A percentile compares a stretch with the other conserved stretches of the same genome.
phyloP scores from a whole-genome alignment of 1,139 yeast species.

The Geotrichum restrictum region DNA sequence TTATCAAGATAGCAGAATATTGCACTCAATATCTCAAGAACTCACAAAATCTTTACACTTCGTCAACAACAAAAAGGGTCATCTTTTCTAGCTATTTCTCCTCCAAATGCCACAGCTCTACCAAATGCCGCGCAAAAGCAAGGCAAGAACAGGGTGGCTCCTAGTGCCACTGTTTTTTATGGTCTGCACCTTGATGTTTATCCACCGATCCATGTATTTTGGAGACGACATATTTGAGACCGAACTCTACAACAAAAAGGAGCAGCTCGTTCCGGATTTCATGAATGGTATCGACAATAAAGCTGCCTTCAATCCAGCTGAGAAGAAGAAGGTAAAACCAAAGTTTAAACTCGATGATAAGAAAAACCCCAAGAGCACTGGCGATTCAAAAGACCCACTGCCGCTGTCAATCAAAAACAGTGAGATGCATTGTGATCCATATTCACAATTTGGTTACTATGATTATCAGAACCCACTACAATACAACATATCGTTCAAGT shows the following conservation, averaged over 20 bases:
- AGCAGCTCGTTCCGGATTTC: background rate
- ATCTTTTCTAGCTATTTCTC: no score
- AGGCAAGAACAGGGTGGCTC: constrained; percentile 4
- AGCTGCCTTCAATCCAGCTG: background rate
- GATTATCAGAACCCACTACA: constrained; percentile 9
- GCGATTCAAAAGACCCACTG: no score
- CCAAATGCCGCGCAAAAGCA: constrained; percentile 4
- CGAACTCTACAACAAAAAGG: background rate
- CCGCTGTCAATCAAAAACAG: background rate
- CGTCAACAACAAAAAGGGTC: no score
- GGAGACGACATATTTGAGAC: constrained; percentile 9
- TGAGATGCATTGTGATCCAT: constrained; percentile 20
- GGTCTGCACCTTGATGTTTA: constrained; percentile 5
- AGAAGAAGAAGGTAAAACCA: background rate
- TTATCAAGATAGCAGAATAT: no score
- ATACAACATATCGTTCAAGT: constrained; percentile 13
- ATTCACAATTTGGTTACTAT: constrained; percentile 20
- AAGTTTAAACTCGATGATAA: background rate
- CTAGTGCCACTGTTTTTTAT: constrained; percentile 7
- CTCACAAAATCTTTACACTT: no score
- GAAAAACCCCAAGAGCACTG: background rate
- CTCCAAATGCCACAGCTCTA: no score
- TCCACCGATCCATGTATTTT: constrained; percentile 12
- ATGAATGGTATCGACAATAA: background rate
- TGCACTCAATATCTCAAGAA: no score